Evolutionary conservation across 208 protist species (phyloP).

Genomic region (Angomonas ambiguus): DNA sequence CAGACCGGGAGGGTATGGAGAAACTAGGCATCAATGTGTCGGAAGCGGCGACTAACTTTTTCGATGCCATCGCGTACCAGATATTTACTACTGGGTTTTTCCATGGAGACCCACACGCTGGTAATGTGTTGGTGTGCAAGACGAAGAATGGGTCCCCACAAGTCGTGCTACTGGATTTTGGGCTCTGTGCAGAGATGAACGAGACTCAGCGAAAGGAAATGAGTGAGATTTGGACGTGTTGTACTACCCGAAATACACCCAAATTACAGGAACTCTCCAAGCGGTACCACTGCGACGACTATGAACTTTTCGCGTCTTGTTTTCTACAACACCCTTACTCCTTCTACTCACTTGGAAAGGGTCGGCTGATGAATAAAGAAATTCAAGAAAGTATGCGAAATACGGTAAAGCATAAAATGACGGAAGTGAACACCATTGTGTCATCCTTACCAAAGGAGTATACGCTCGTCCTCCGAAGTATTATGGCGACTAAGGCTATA

Average conservation of each 20-base stretch:
- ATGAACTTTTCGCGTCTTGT: constrained; percentile 77
- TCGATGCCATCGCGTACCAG: constrained; percentile 89
- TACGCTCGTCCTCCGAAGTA: constrained; percentile 81
- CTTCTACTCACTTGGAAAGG: constrained; percentile 28
- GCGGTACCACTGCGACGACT: constrained; percentile 65
- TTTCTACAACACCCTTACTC: constrained; percentile 86
- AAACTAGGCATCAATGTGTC: constrained; percentile 44
- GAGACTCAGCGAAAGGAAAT: constrained; percentile 48
- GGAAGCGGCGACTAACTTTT: constrained; percentile 62
- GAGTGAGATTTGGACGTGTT: constrained; percentile 69
- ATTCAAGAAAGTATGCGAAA: constrained; percentile 64
- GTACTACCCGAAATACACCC: constrained; percentile 62
- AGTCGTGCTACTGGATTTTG: constrained; percentile 94
- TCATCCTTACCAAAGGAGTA: constrained; percentile 78
- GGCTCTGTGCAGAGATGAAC: constrained; percentile 89
- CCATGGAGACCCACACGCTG: constrained; percentile 93
- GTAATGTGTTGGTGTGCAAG: constrained; percentile 90
- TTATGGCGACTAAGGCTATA: constrained; percentile 85
- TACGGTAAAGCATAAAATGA: constrained; percentile 67
- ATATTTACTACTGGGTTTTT: constrained; percentile 94
- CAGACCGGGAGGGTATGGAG: constrained; percentile 56
- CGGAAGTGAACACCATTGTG: constrained; percentile 75
- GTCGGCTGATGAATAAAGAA: constrained; percentile 27
- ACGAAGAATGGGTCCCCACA: constrained; percentile 52
- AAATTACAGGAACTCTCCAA: constrained; percentile 36